These are phyloP conservation scores for Colletotrichum sojae DNA, from an alignment of 2,329 filamentous ascomycete species.

Conservation along the genomic window DNA sequence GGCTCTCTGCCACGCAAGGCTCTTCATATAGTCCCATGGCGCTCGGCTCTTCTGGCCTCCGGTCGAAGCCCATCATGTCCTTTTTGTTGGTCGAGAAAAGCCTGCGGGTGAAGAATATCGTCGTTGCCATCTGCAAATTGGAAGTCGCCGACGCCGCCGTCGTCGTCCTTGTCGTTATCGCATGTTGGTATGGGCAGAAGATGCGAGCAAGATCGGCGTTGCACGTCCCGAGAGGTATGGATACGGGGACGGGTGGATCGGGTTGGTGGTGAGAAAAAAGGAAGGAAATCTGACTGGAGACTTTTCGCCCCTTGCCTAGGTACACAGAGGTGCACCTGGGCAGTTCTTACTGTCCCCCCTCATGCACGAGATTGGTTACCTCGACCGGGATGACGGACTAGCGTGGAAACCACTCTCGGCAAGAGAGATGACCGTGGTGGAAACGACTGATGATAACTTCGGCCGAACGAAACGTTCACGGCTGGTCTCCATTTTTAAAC, in stretches of 20 bases:
- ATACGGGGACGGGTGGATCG: conserved; percentile 16
- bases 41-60: conserved; percentile 11
- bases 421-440: conserved; percentile 22
- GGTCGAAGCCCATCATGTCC: neutral
- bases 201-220: conserved; percentile 9
- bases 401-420: conserved; percentile 25
- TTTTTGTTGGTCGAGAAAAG: conserved; percentile 21
- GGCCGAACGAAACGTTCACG: conserved; percentile 4
- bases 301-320: conserved; percentile 12
- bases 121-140: conserved; percentile 7
- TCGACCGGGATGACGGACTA: conserved; percentile 17
- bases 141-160: too few species aligned
- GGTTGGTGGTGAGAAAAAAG: conserved; percentile 12
- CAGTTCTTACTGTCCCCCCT: neutral
- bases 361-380: conserved; percentile 11
- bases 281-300: conserved; percentile 20
- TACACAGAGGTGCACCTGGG: neutral
- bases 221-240: conserved; percentile 2
- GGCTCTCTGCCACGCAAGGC: neutral
- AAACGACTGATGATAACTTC: conserved; percentile 15
- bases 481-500: conserved; percentile 16
- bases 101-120: conserved; percentile 18
- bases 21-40: conserved; percentile 6
- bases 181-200: conserved; percentile 6
- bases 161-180: neutral